A percentile compares a stretch with the other conserved stretches of the same genome.
These are phyloP conservation scores for Porodaedalea pini DNA, from an alignment of 1,284 basidiomycete genomes.

Conservation along the genomic window DNA sequence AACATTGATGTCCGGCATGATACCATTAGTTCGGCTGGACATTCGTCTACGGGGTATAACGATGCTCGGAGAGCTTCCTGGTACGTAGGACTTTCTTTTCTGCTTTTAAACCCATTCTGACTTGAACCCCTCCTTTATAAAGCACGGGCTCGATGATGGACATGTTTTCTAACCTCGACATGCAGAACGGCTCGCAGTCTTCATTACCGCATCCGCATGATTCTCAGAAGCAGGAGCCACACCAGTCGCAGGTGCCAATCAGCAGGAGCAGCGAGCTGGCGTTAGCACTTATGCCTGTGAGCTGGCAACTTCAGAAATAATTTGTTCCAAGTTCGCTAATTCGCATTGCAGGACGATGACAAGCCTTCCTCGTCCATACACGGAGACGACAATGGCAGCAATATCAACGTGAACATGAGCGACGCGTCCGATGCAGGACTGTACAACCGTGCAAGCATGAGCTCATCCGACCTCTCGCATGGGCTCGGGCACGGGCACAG, in stretches of 20 bases:
- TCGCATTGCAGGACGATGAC: not conserved
- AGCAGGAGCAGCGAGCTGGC: slow-evolving; percentile 46
- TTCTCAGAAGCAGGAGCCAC: slow-evolving; percentile 27
- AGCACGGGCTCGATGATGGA: slow-evolving; percentile 26
- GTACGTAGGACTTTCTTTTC: slow-evolving; percentile 32
- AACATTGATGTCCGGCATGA: slow-evolving; percentile 34
- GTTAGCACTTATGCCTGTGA: slow-evolving; percentile 37
- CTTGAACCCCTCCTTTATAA: slow-evolving; percentile 19
- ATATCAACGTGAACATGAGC: not conserved
- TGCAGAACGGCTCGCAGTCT: slow-evolving; percentile 16
- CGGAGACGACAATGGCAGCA: not conserved
- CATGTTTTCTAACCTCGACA: slow-evolving; percentile 22
- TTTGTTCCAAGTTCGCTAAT: not conserved
- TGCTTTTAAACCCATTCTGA: slow-evolving; percentile 15
- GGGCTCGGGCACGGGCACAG: not conserved
- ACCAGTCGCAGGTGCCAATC: slow-evolving; percentile 28
- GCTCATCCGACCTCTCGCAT: slow-evolving; percentile 11
- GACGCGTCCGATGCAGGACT: slow-evolving; percentile 4
- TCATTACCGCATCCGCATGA: slow-evolving; percentile 13
- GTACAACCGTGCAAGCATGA: slow-evolving; percentile 12
- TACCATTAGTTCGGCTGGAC: slow-evolving; percentile 23
- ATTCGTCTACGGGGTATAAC: slow-evolving; percentile 27
- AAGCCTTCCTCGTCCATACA: not conserved
- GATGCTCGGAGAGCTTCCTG: slow-evolving; percentile 45
- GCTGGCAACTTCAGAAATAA: not conserved